Conservation (phyloP, 2,329 filamentous ascomycete species). For the Fusarium mundagurra region DNA sequence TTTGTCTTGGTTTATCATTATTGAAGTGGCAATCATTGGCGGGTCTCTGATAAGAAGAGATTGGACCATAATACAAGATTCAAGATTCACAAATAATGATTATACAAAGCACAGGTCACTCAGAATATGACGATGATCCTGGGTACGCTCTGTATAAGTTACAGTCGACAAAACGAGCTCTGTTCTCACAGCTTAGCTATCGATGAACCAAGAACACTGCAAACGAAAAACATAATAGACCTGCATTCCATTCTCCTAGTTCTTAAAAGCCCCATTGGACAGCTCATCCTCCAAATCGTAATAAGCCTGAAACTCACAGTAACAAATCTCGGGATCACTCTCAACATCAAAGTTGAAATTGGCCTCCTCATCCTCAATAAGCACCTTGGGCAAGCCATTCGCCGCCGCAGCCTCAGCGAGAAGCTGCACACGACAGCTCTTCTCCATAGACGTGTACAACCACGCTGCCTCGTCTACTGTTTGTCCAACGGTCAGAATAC, state of each 20-base stretch:
- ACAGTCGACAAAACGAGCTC: no score
- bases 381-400: slow-evolving; percentile 46
- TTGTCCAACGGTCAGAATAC: slow-evolving; percentile 72
- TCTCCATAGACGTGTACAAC: slow-evolving; percentile 73
- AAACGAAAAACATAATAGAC: accelerated
- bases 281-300: slow-evolving; percentile 42
- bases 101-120: no score
- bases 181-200: no score
- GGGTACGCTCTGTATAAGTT: no score
- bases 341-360: slow-evolving; percentile 48
- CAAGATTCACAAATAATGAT: no score
- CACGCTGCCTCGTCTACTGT: slow-evolving; percentile 81
- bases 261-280: slow-evolving; percentile 37
- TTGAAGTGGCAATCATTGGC: no score
- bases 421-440: slow-evolving; percentile 62
- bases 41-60: no score
- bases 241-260: background rate
- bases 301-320: slow-evolving; percentile 43
- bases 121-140: no score
- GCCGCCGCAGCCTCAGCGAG: slow-evolving; percentile 44
- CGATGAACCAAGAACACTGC: background rate
- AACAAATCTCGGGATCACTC: slow-evolving; percentile 41
- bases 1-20: no score
- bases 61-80: no score
- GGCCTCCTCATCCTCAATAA: slow-evolving; percentile 55